Evolutionary conservation across 768 basidiomycete species (phyloP).

Genomic region (Leccinum boreale): DNA sequence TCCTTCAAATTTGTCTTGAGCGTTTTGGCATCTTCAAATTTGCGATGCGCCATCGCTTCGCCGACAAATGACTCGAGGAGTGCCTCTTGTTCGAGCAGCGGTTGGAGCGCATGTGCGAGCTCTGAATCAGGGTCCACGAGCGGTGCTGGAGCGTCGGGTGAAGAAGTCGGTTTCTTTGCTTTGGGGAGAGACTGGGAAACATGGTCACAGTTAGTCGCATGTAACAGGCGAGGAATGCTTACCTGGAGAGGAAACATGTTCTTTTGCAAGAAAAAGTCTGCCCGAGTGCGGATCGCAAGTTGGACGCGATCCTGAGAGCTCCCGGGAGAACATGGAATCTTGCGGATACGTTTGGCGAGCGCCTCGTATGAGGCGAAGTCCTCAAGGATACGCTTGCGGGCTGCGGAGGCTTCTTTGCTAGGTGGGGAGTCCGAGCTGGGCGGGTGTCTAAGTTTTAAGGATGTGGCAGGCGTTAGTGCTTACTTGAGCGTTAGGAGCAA

Average conservation of each 20-base stretch:
- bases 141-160: slow-evolving; percentile 15
- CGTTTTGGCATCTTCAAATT: slow-evolving; percentile 93
- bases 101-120: slow-evolving; percentile 74
- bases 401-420: slow-evolving; percentile 61
- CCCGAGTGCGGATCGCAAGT: slow-evolving; percentile 70
- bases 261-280: slow-evolving; percentile 79
- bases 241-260: slow-evolving; percentile 68
- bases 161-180: slow-evolving; percentile 33
- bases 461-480: slow-evolving; percentile 4
- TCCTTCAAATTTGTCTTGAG: slow-evolving; percentile 77
- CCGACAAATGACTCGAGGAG: slow-evolving; percentile 86
- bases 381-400: slow-evolving; percentile 80
- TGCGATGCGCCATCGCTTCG: slow-evolving; percentile 85
- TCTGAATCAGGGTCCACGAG: slow-evolving; percentile 65
- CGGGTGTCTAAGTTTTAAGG: slow-evolving; percentile 1
- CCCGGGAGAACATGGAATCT: slow-evolving; percentile 60
- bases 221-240: neutral
- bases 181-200: slow-evolving; percentile 45
- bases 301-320: slow-evolving; percentile 85
- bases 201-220: neutral
- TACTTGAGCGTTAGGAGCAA: slow-evolving; percentile 70
- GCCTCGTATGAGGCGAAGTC: slow-evolving; percentile 88
- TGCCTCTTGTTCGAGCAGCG: slow-evolving; percentile 91
- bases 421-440: slow-evolving; percentile 47
- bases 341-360: slow-evolving; percentile 79